Conservation (phyloP, 2,329 filamentous ascomycete genomes). For the Fusarium napiforme region DNA sequence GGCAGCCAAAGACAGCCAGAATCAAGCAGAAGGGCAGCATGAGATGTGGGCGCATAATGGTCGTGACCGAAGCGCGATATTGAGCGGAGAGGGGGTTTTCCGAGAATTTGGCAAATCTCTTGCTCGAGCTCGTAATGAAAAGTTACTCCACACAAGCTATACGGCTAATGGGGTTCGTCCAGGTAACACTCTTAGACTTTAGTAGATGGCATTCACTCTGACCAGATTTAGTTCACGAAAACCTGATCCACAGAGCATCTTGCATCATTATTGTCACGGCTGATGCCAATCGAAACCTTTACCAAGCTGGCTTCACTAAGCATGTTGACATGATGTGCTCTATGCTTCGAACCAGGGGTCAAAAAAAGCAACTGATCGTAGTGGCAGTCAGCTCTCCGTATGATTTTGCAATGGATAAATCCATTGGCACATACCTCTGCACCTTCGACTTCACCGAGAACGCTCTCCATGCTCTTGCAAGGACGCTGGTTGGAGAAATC, state of each 20-base stretch:
- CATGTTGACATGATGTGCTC: constrained; percentile 96
- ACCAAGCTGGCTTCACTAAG: constrained; percentile 94
- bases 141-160: constrained; percentile 93
- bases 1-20: constrained; percentile 60
- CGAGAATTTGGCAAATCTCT: constrained; percentile 87
- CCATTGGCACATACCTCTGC: constrained; percentile 91
- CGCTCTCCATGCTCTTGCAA: constrained; percentile 84
- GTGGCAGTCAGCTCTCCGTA: constrained; percentile 95
- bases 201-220: neutral
- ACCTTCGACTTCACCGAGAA: constrained; percentile 97
- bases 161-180: constrained; percentile 92
- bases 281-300: constrained; percentile 92
- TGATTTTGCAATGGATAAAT: constrained; percentile 93
- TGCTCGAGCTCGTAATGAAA: constrained; percentile 86
- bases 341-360: constrained; percentile 78
- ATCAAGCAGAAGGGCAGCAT: constrained; percentile 54
- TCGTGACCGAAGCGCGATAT: constrained; percentile 69
- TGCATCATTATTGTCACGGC: constrained; percentile 92
- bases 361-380: constrained; percentile 90
- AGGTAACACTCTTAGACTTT: constrained; percentile 50
- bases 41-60: constrained; percentile 66
- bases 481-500: constrained; percentile 83
- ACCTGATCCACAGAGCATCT: constrained; percentile 86
- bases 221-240: constrained; percentile 76
- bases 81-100: constrained; percentile 95